These are phyloP conservation scores for Saccharata proteae DNA, from an alignment of 2,329 filamentous ascomycete species.

Conservation along the genomic window DNA sequence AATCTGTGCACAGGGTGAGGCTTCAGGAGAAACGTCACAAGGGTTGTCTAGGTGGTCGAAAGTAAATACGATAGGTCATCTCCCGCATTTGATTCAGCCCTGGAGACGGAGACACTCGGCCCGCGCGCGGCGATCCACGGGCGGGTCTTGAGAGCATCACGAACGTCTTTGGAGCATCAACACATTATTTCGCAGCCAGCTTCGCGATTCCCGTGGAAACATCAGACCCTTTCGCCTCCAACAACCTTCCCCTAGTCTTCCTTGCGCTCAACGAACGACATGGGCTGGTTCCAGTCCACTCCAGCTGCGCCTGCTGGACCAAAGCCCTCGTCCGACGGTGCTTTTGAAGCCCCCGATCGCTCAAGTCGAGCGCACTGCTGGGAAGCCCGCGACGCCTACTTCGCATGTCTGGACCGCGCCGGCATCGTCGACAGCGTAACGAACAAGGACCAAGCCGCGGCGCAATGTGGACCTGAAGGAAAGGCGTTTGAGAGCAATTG, in stretches of 20 bases:
- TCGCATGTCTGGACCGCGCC: slow-evolving; percentile 72
- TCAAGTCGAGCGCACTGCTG: slow-evolving; percentile 75
- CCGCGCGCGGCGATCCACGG: too few species aligned
- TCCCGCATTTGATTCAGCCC: too few species aligned
- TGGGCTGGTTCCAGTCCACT: slow-evolving; percentile 42
- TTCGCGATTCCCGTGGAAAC: too few species aligned
- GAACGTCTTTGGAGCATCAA: too few species aligned
- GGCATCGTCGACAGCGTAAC: slow-evolving; percentile 64
- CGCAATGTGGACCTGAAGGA: slow-evolving; percentile 46
- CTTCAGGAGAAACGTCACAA: too few species aligned
- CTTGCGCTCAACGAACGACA: slow-evolving; percentile 18
- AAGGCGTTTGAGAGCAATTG: slow-evolving; percentile 72
- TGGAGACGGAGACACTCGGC: too few species aligned
- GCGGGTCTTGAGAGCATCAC: too few species aligned
- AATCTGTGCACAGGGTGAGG: too few species aligned
- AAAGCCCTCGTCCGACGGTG: slow-evolving; percentile 35
- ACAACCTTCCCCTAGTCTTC: background rate
- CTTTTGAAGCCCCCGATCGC: slow-evolving; percentile 71
- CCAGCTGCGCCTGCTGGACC: slow-evolving; percentile 20
- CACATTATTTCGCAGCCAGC: too few species aligned
- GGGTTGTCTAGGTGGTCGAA: too few species aligned
- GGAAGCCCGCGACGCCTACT: slow-evolving; percentile 80
- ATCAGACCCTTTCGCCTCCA: background rate
- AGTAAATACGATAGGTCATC: too few species aligned
- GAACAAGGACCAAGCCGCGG: slow-evolving; percentile 39